phyloP scores from a whole-genome alignment of 1,284 basidiomycete genomes.

The Leccinum insigne region DNA sequence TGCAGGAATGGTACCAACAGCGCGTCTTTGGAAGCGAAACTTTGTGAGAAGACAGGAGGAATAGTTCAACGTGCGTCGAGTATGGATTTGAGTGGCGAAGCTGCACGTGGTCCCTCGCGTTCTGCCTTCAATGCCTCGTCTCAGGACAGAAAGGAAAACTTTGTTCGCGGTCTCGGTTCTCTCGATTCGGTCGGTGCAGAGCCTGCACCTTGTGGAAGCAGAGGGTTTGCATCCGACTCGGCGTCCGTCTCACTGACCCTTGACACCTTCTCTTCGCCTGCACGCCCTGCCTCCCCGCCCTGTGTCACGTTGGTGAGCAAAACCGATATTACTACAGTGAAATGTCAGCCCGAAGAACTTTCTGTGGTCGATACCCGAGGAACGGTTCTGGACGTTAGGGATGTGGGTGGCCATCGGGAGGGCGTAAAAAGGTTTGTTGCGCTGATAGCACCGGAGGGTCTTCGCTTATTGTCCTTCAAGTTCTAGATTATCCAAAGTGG shows the following conservation, averaged over 20 bases:
- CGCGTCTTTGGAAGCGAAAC: not conserved
- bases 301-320: not conserved
- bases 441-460: not conserved
- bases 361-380: not conserved
- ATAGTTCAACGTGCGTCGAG: not conserved
- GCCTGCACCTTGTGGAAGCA: not conserved
- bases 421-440: not conserved
- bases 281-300: too few relatives aligned
- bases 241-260: not conserved
- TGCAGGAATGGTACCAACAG: not conserved
- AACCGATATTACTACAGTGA: not conserved
- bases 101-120: not conserved
- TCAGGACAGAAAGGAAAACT: not conserved
- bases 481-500: not conserved
- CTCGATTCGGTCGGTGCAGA: not conserved
- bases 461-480: not conserved
- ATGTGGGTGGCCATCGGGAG: not conserved
- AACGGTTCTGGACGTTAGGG: not conserved
- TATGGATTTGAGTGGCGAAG: not conserved
- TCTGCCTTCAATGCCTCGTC: not conserved
- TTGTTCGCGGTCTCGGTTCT: not conserved
- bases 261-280: not conserved
- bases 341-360: not conserved
- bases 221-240: not conserved
- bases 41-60: not conserved